Percentiles rank a stretch among this genome's conserved stretches.
phyloP scores from a whole-genome alignment of 2,329 filamentous ascomycete genomes.

The Cercospora nicotianae region DNA sequence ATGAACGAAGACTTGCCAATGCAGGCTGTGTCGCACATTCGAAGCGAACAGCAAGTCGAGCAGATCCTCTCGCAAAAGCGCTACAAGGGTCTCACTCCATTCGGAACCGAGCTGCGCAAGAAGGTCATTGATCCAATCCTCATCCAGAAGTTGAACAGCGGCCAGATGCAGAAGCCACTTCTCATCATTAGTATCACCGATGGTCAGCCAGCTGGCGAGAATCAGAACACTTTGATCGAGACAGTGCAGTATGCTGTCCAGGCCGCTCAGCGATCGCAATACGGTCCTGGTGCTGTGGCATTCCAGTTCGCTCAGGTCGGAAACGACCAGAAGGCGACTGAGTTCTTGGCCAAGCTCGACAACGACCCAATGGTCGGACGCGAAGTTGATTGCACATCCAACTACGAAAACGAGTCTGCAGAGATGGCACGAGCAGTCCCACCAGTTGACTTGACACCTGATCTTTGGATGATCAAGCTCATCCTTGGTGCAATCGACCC shows the following conservation, averaged over 20 bases:
- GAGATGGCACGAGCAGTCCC: constrained; percentile 64
- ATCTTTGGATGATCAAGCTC: constrained; percentile 67
- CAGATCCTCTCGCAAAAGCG: constrained; percentile 58
- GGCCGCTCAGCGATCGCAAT: constrained; percentile 52
- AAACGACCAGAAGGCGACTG: constrained; percentile 63
- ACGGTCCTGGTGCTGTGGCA: constrained; percentile 57
- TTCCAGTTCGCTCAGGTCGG: constrained; percentile 71
- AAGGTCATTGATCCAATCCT: constrained; percentile 65
- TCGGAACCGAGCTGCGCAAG: constrained; percentile 62
- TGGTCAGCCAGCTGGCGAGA: constrained; percentile 65
- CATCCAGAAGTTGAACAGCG: constrained; percentile 52
- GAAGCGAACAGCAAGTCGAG: constrained; percentile 58
- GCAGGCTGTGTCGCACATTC: constrained; percentile 56
- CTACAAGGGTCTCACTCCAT: constrained; percentile 66
- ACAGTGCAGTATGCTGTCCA: constrained; percentile 57
- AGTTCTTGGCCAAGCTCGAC: constrained; percentile 65
- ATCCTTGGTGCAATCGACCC: constrained; percentile 67
- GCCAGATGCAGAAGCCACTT: constrained; percentile 62
- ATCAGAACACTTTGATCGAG: constrained; percentile 57
- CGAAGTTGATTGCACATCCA: constrained; percentile 68
- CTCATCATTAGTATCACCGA: constrained; percentile 67
- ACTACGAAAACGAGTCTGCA: constrained; percentile 67
- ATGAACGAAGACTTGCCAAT: constrained; percentile 62
- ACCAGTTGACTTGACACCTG: constrained; percentile 63
- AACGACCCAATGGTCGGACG: constrained; percentile 61